Evolutionary conservation across 2,329 filamentous ascomycete genomes (phyloP).

Genomic region (Fusarium temperatum): DNA sequence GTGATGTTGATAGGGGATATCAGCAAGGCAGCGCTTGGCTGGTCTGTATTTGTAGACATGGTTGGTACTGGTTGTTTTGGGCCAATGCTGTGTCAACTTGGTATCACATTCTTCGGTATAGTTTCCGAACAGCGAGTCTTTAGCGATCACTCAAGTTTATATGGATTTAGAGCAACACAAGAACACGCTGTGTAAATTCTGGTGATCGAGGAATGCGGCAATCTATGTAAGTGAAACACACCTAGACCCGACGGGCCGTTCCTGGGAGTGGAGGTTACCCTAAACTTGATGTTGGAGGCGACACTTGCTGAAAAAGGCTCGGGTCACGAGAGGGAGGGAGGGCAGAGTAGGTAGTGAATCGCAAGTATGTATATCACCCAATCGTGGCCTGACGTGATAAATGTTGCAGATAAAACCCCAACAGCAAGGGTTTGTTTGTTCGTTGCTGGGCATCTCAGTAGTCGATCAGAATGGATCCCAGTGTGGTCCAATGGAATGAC

Average conservation of each 20-base stretch:
- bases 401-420: not conserved
- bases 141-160: not conserved
- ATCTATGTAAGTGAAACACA: conserved; percentile 23
- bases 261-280: conserved; percentile 13
- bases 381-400: not conserved
- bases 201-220: conserved; percentile 26
- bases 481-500: conserved; percentile 25
- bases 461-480: not conserved
- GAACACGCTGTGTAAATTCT: not conserved
- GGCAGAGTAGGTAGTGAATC: not conserved
- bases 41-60: not conserved
- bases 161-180: not conserved
- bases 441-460: conserved; percentile 23
- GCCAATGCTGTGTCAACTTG: not conserved
- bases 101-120: not conserved
- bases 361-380: not conserved
- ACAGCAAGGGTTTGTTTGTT: not conserved
- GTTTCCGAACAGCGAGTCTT: not conserved
- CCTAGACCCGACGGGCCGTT: conserved; percentile 12
- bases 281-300: not conserved
- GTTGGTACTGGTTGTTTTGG: not conserved
- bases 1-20: not conserved
- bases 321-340: not conserved
- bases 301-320: not conserved
- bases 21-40: not conserved